phyloP scores from a whole-genome alignment of 2,329 filamentous ascomycete species.

The Daldinia sp. region DNA sequence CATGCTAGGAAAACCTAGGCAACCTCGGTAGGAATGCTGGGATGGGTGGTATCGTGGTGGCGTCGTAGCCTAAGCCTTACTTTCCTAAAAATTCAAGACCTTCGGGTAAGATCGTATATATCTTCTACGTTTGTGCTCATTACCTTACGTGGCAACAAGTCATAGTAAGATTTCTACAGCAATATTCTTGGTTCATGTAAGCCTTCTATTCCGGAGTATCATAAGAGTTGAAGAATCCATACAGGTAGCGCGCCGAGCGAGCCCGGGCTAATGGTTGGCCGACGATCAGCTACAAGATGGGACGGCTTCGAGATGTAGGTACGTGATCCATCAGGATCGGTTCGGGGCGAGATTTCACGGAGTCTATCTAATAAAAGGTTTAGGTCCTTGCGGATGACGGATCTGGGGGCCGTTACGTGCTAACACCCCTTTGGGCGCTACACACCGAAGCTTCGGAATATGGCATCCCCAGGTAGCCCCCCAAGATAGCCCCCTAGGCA shows the following conservation, averaged over 20 bases:
- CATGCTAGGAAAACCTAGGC: conserved; percentile 1
- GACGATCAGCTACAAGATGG: conserved; percentile 7
- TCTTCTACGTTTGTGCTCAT: neutral
- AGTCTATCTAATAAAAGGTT: conserved; percentile 28
- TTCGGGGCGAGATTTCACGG: conserved; percentile 31
- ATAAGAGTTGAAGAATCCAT: conserved; percentile 20
- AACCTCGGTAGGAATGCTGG: conserved; percentile 27
- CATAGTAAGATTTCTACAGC: conserved; percentile 35
- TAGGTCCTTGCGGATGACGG: conserved; percentile 13
- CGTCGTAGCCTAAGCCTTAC: conserved; percentile 34
- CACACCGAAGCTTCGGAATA: conserved; percentile 33
- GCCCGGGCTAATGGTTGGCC: conserved; percentile 9
- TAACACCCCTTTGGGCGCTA: conserved; percentile 24
- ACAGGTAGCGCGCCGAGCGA: conserved; percentile 23
- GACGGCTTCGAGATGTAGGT: conserved; percentile 13
- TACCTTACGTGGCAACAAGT: conserved; percentile 33
- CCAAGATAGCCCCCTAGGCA: no score
- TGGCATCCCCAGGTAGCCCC: conserved; percentile 11
- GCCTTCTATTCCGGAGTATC: conserved; percentile 31
- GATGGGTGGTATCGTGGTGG: conserved; percentile 8
- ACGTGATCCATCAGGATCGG: conserved; percentile 34
- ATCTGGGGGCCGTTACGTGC: conserved; percentile 35
- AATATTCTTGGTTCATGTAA: conserved; percentile 28
- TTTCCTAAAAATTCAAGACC: conserved; percentile 24
- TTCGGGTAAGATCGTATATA: conserved; percentile 9